Percentiles rank a stretch among this genome's conserved stretches.
phyloP scores from a whole-genome alignment of 2,329 filamentous ascomycete species.

The Curvularia sp. region DNA sequence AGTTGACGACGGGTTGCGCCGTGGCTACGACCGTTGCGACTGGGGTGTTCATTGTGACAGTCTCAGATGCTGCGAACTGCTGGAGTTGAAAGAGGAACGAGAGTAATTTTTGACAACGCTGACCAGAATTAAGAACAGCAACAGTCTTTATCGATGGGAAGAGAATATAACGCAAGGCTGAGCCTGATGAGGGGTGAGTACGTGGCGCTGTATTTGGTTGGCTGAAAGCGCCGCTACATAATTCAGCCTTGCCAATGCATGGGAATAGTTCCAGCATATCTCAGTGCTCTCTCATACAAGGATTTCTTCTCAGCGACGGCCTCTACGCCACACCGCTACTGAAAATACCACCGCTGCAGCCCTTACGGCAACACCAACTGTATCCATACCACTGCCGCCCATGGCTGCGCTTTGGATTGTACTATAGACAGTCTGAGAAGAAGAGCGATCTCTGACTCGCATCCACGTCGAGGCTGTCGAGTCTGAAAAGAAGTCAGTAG shows the following conservation, averaged over 20 bases:
- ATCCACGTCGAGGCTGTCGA: neutral
- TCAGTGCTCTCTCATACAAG: neutral
- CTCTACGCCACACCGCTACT: neutral
- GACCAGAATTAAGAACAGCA: neutral
- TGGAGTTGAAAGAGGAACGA: neutral
- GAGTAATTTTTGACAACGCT: neutral
- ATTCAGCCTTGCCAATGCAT: constrained; percentile 1
- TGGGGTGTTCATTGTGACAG: constrained; percentile 6
- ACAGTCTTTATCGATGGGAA: neutral
- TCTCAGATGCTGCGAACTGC: neutral
- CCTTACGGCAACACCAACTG: neutral
- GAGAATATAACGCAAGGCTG: neutral
- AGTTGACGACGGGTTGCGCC: constrained; percentile 20
- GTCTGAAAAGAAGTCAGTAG: neutral
- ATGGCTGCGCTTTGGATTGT: constrained; percentile 6
- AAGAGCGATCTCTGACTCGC: neutral
- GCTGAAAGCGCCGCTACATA: neutral
- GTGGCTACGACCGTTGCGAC: constrained; percentile 3
- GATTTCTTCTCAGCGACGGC: neutral
- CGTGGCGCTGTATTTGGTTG: constrained; percentile 12
- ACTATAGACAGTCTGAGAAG: neutral
- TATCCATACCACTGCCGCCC: neutral
- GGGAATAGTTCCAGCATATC: neutral
- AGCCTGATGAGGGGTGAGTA: neutral
- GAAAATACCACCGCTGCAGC: neutral